These are phyloP conservation scores for Cladosporium sp. DNA, from an alignment of 2,329 filamentous ascomycete species.

Conservation along the genomic window DNA sequence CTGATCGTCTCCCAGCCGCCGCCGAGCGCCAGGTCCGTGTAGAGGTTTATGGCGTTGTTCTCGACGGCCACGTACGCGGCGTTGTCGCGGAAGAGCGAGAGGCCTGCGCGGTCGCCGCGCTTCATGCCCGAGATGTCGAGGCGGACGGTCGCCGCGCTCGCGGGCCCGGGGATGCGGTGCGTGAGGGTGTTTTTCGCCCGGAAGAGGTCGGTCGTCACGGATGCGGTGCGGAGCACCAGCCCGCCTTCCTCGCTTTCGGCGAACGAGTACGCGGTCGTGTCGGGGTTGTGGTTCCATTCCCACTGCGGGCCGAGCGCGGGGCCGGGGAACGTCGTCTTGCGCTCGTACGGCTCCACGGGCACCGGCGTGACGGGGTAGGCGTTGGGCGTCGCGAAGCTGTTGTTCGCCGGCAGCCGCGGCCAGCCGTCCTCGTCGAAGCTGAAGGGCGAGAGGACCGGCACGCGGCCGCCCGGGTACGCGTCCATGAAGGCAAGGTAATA, in stretches of 20 bases:
- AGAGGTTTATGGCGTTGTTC: slow-evolving; percentile 33
- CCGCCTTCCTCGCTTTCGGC: slow-evolving; percentile 31
- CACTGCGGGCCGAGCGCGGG: slow-evolving; percentile 40
- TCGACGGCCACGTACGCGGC: slow-evolving; percentile 49
- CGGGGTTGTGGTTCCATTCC: slow-evolving; percentile 60
- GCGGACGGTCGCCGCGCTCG: slow-evolving; percentile 43
- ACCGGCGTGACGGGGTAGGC: slow-evolving; percentile 25
- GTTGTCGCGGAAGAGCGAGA: slow-evolving; percentile 49
- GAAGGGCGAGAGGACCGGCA: slow-evolving; percentile 53
- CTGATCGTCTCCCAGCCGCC: slow-evolving; percentile 28
- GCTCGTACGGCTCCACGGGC: slow-evolving; percentile 25
- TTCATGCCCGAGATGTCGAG: slow-evolving; percentile 46
- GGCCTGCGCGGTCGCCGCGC: slow-evolving; percentile 48
- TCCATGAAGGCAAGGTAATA: slow-evolving; percentile 55
- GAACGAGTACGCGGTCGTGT: slow-evolving; percentile 42
- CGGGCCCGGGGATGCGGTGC: slow-evolving; percentile 36
- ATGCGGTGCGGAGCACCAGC: slow-evolving; percentile 44
- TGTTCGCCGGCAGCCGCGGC: slow-evolving; percentile 40
- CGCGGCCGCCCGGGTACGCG: slow-evolving; percentile 50
- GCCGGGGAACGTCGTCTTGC: slow-evolving; percentile 41
- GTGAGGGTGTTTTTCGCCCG: slow-evolving; percentile 38
- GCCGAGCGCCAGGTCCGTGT: slow-evolving; percentile 34
- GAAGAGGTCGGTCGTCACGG: slow-evolving; percentile 47
- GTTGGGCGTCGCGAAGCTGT: slow-evolving; percentile 41
- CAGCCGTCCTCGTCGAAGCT: slow-evolving; percentile 49